Evolutionary conservation across 257 asterid genomes (phyloP), one percentile per base, ranked within the genome.

Genomic region (Solanum ossicruentum): DNA sequence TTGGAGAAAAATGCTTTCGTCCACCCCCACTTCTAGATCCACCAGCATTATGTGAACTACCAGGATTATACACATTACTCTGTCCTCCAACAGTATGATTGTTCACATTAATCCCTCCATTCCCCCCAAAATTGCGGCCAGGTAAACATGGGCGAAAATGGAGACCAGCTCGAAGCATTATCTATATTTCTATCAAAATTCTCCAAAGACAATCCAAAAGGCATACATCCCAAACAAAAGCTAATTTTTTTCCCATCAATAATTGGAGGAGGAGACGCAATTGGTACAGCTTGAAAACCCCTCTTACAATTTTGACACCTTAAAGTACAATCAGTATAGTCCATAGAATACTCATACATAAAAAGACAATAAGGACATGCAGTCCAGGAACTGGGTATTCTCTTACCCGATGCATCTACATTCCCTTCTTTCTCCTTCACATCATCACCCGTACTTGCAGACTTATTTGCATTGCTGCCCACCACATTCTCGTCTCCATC

Each of bases 301-400:
- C 83, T 89, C 89, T 81, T 92, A 83, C 98, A 95, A n/a, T 91
- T 91, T 89, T 90, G 96, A 87, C 98, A 95, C 80, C 91, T 86
- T 85, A 95, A 47, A 12, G 91, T 89, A 88, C 98, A 93, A 28
- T 95, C 96, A 21, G 66, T 86, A 84, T 96, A 96, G 82, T 84
- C 63, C 85, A 55, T 80, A 70, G 94, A 92, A 86, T 95, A 94
- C 92, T 95, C 97, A 23, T 90, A 94, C 97, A 97, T 93, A 72
- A 90, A 88, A 70, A 85, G 94, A 77, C 99, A 97, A 63, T 95
- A 92, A 10, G 98, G 97, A 55, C 98, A 95, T 0, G 97, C 89
- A 41, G 94, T 93, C 97, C 97, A 93, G 85, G 93, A 91, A 83
- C 87, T 85, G 5, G 80, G 79, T 16, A 66, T 73, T n/a, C 77